Conservation (phyloP, 805 yeast genomes). For the Kodamaea laetipori region DNA sequence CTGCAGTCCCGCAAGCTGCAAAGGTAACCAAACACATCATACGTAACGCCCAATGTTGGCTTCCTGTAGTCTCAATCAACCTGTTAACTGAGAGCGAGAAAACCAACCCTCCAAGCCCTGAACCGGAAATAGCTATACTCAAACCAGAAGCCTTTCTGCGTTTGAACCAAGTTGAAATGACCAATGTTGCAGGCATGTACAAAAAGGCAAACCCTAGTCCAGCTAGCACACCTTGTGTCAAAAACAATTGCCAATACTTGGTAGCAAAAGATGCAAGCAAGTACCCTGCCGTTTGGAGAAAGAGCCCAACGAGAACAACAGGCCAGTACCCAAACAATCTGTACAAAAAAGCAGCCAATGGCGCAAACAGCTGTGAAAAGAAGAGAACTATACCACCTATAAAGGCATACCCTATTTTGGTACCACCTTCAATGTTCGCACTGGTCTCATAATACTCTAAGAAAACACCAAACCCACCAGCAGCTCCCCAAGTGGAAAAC, state of each 20-base stretch:
- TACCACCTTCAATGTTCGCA: conserved; percentile 49
- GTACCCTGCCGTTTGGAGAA: conserved; percentile 44
- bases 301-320: conserved; percentile 49
- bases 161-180: conserved; percentile 53
- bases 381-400: conserved; percentile 53
- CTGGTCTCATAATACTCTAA: conserved; percentile 52
- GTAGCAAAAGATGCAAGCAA: conserved; percentile 54
- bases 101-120: conserved; percentile 56
- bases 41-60: conserved; percentile 47
- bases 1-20: conserved; percentile 38
- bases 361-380: conserved; percentile 57
- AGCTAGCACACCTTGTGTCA: conserved; percentile 53
- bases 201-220: conserved; percentile 49
- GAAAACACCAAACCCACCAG: conserved; percentile 59
- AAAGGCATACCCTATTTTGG: conserved; percentile 59
- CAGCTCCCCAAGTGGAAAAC: conserved; percentile 59
- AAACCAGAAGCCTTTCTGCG: conserved; percentile 46
- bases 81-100: conserved; percentile 46
- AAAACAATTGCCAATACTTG: conserved; percentile 50
- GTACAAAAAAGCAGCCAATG: conserved; percentile 51
- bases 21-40: conserved; percentile 37
- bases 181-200: conserved; percentile 45
- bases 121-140: conserved; percentile 52
- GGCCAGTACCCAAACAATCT: conserved; percentile 51
- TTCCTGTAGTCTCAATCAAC: conserved; percentile 43